Evolutionary conservation across 73 alveolate genomes (phyloP), one percentile per base, ranked within the genome.

Genomic region (Paramecium pentaurelia): DNA sequence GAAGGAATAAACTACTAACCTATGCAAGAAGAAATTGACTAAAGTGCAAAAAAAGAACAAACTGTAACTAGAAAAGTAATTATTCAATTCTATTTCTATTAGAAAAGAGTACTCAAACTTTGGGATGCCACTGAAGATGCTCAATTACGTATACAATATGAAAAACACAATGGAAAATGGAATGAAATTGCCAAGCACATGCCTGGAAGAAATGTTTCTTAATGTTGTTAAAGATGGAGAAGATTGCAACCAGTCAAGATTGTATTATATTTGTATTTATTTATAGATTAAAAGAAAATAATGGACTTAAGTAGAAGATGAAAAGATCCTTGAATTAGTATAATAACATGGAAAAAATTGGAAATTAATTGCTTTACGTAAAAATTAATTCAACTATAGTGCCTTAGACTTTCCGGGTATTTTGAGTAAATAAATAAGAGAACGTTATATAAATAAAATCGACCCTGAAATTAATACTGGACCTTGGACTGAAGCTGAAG

Each of bases 401-500:
- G 58, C 47, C 34, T 28, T 73, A 80, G 91, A 89, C 85, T 71
- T 89, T 71, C 60, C 71, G 36, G 94, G 94, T 38, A 71, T 71
- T 34, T 94, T 98, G 83, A 99, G 99, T 32, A 98, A 98, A 83
- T 95, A 97, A 93, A 96, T 99, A 87, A 84, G 99, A 77, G 99
- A 98, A 93, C 96, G 99, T 60, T 98, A 99, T 98, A 99, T 97
- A 86, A 98, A 98, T 87, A 99, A 98, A 86, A 86, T 98, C 25
- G 99, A 97, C 83, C 99, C 99, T 70, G 94, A 93, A 16, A 97
- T 98, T 25, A 95, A 95, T 38, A 97, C 96, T 73, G 96, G 94
- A 32, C 97, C 97, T 60, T 97, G 98, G 94, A 95, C 98, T 64
- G 97, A 93, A 86, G 99, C 96, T 84, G 99, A 98, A 95, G 94